Percentiles rank a stretch among this genome's conserved stretches.
These are phyloP conservation scores for Zygoascus hellenicus DNA, from an alignment of 1,139 yeast species.

Conservation along the genomic window DNA sequence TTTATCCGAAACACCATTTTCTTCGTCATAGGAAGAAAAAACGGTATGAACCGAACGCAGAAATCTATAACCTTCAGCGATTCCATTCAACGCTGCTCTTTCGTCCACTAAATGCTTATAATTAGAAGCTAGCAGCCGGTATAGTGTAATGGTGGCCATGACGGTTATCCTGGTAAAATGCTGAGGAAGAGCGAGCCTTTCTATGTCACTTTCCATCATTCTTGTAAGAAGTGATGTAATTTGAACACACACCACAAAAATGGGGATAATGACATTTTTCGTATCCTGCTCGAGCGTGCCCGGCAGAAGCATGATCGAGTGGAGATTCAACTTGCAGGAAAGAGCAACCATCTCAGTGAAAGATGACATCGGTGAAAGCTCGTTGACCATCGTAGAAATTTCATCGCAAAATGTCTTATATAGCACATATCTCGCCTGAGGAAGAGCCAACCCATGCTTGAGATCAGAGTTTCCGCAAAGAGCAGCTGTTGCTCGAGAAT, in stretches of 20 bases:
- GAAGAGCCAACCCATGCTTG: slow-evolving; percentile 20
- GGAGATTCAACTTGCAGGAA: slow-evolving; percentile 19
- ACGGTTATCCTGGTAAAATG: not conserved
- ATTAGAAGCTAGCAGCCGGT: slow-evolving; percentile 9
- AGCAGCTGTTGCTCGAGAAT: slow-evolving; percentile 13
- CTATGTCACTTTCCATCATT: slow-evolving; percentile 1
- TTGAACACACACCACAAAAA: slow-evolving; percentile 17
- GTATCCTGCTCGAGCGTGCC: slow-evolving; percentile 18
- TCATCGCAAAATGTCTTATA: slow-evolving; percentile 16
- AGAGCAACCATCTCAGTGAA: slow-evolving; percentile 20
- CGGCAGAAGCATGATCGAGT: slow-evolving; percentile 20
- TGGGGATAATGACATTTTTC: slow-evolving; percentile 17
- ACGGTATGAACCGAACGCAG: not conserved
- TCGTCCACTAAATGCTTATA: slow-evolving; percentile 13
- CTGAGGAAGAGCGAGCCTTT: not conserved
- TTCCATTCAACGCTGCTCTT: slow-evolving; percentile 12
- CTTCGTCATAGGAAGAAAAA: not conserved
- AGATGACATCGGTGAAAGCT: slow-evolving; percentile 15
- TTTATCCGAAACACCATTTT: not conserved
- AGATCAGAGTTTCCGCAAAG: slow-evolving; percentile 21
- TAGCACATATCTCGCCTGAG: slow-evolving; percentile 16
- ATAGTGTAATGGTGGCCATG: slow-evolving; percentile 4
- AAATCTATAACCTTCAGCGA: slow-evolving; percentile 11
- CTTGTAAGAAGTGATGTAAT: slow-evolving; percentile 12
- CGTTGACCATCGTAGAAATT: slow-evolving; percentile 17